These are phyloP conservation scores for Xylaria sp. DNA, from an alignment of 495 filamentous ascomycete species.

Conservation along the genomic window DNA sequence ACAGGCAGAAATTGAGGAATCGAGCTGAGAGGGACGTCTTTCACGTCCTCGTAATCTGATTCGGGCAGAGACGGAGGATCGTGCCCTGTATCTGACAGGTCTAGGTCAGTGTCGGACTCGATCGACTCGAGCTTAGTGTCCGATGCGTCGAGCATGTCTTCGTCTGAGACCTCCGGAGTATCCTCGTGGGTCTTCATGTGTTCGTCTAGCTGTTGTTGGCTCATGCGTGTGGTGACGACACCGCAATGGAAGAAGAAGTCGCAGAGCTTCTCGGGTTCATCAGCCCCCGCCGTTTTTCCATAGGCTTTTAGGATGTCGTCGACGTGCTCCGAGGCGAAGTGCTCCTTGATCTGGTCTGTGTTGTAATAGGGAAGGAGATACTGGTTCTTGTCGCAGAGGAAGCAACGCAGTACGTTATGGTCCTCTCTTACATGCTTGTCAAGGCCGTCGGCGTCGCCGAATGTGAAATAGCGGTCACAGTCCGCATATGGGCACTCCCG, in stretches of 20 bases:
- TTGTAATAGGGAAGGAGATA: slow-evolving; percentile 34
- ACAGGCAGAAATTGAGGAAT: neutral
- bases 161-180: neutral
- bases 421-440: slow-evolving; percentile 36
- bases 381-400: slow-evolving; percentile 34
- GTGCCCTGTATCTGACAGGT: neutral
- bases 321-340: slow-evolving; percentile 42
- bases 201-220: neutral
- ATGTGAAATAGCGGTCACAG: slow-evolving; percentile 40
- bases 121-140: neutral
- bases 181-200: neutral
- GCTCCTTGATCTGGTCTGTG: slow-evolving; percentile 33
- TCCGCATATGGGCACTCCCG: slow-evolving; percentile 44
- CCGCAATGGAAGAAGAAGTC: neutral
- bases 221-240: neutral
- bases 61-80: neutral
- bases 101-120: neutral
- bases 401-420: slow-evolving; percentile 34
- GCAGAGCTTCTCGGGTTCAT: neutral
- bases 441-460: slow-evolving; percentile 30
- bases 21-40: neutral
- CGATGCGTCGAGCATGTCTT: neutral
- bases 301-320: slow-evolving; percentile 19
- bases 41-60: neutral
- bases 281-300: neutral